Evolutionary conservation across 805 yeast species (phyloP), one percentile per base, ranked within the genome.

Genomic region (Ogataea nakhonphanomensis): DNA sequence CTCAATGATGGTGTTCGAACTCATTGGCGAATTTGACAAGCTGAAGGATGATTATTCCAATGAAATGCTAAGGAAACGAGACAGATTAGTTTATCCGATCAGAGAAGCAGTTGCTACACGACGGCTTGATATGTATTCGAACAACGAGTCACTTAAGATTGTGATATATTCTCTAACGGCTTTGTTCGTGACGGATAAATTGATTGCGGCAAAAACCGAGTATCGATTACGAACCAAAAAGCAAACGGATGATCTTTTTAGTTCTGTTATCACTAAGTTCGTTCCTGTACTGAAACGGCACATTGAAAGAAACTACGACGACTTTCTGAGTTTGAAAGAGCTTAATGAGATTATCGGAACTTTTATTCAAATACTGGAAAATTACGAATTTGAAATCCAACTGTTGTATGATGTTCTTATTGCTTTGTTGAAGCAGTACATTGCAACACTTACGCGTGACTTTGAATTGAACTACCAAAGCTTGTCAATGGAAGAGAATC

Each of bases 1-100:
- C 62, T 80, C 95, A 4, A 74, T 86, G 21, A 69, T 90, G 51
- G 95, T 93, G 1, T 90, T 82, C 56, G 77, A 81, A 43, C 80
- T 89, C 3, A 70, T 90, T 33, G 79, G 81, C 37, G 83, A 81
- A 53, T 64, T 71, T 12, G 79, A 75, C n/a, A 71, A 70, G 36
- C 70, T 93, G 37, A 70, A 76, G 31, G 68, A 70, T 25, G 80
- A 79, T 44, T 80, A 84, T 49, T 77, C 79, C 37, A 79, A 79
- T 46, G 95, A 87, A 59, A 69, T 91, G 66, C 65, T 78, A 37
- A 71, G 79, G 41, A 80, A 85, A 59, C 78, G 87, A 49, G 84
- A 80, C 47, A 68, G 85, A 45, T 61, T 89, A 11, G 73, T 89
- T 8, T 78, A 84, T 47, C 88, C 88, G 1, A 56, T 62, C 7